phyloP scores from a whole-genome alignment of 371 early-diverging fungal genomes.

The Mortierella sp. region DNA sequence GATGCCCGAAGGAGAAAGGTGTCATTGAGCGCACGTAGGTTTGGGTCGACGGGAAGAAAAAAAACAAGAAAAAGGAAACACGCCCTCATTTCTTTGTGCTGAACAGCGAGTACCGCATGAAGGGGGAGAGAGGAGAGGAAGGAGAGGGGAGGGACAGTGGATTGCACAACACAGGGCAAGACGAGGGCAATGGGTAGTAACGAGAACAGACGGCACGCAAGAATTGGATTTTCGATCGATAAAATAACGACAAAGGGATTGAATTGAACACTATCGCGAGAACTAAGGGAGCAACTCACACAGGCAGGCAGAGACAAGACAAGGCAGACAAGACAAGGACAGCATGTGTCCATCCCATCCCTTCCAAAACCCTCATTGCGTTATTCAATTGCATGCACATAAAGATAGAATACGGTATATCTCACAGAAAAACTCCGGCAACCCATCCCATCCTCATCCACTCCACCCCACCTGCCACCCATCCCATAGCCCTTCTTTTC shows the following conservation, averaged over 20 bases:
- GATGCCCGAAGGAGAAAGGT: constrained; percentile 2
- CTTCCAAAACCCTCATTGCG: not conserved
- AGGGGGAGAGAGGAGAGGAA: not conserved
- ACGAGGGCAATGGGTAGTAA: not conserved
- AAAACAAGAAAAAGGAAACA: not conserved
- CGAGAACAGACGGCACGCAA: not conserved
- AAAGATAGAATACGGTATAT: not conserved
- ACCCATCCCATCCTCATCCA: not conserved
- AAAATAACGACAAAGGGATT: not conserved
- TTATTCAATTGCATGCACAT: constrained; percentile 1
- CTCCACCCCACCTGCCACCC: not conserved
- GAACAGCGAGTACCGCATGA: constrained; percentile 14
- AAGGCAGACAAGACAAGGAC: not conserved
- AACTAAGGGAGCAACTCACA: no score
- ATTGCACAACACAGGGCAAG: constrained; percentile 1
- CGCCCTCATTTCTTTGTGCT: not conserved
- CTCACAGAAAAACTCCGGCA: not conserved
- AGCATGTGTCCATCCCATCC: constrained; percentile 2
- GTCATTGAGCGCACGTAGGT: constrained; percentile 9
- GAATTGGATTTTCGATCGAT: constrained; percentile 2
- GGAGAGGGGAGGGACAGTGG: not conserved
- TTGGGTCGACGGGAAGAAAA: constrained; percentile 7
- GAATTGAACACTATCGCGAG: not conserved
- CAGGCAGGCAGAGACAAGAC: not conserved
- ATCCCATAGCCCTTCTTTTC: not conserved